Evolutionary conservation across 192 early-diverging fungal genomes (phyloP), one percentile per base, ranked within the genome.

Genomic region (Mortierella hygrophila): DNA sequence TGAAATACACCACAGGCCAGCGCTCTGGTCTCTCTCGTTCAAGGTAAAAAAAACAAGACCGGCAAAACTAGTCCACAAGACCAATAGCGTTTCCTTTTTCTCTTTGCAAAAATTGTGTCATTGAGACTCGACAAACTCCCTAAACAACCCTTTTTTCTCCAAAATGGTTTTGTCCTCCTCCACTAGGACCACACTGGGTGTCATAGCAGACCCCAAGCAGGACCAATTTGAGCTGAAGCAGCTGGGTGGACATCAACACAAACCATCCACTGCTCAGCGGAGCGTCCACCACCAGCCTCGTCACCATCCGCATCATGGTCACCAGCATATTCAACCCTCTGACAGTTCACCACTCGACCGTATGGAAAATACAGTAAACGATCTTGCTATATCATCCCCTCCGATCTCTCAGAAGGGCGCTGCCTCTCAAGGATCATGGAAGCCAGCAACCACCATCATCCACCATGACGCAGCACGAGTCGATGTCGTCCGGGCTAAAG

Each of bases 401-500:
- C 11, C 29, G 4, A 10, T 29, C 29, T 65, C 60, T 10, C n/a
- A 8, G 32, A 65, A 65, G 60, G 26, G 15, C 21, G 46, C n/a
- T 54, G 26, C 35, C 37, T 26, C 52, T 47, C 78, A 42, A 46
- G 52, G 35, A 13, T 52, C 44, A 60, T 26, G 29, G 15, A 54
- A 42, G 40, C 32, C 40, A 72, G n/a, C 18, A 29, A 52, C 41
- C 40, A 54, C 13, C 60, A 3, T 7, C 75, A 15, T 29, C 74
- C 7, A 65, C 60, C 38, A 71, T 54, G 70, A 74, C 46, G 6
- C 73, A 0, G 29, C n/a, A 16, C 74, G 75, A 60, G 49, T 86
- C 16, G 79, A 74, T 26, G 65, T 72, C 47, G 69, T 86, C 35
- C 78, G 84, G 37, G 40, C 79, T 0, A 68, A 71, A 9, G 84